Evolutionary conservation across 495 filamentous ascomycete genomes (phyloP), one percentile per base, ranked within the genome.

Genomic region (Talaromyces adpressus): DNA sequence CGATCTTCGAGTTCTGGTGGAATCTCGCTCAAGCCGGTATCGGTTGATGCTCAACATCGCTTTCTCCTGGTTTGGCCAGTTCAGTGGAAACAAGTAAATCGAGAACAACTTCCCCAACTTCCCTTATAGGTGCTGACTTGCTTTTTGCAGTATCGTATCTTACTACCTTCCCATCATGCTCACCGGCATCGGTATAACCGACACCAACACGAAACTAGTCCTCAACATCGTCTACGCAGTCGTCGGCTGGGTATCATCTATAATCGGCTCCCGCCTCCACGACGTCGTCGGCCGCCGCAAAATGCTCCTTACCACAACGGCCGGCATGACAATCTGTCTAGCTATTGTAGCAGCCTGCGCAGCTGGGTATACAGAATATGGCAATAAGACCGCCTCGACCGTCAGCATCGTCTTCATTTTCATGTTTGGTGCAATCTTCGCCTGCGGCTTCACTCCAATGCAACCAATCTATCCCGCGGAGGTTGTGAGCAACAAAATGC

Each of bases 391-490:
- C 2, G 2, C 58, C 1, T 34, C 25, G 9, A 79, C 81, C 3
- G 85, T 79, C 16, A 76, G 80, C 6, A 84, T 91, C 45, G 84
- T 82, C 2, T 81, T 87, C 65, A 86, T 91, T 68, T 89, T 87
- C 70, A 71, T 91, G 56, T 89, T 89, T 66, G 87, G 87, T 18
- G 81, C 85, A 30, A 77, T 82, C 1, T 88, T 80, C 77, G 84
- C 83, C 0, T 77, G 84, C 60, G 87, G 84, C 2, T 84, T 83
- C 75, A 90, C 88, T 8, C 87, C 88, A 0, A 75, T 89, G 47
- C 87, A 89, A 70, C 84, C 84, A 30, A 77, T 90, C 61, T 91
- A 90, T 73, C 85, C 86, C 0, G 82, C 87, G 22, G 89, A 91
- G 72, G 84, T 81, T 59, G 73, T 90, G 7, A 71, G 77, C 4